A percentile compares a stretch with the other conserved stretches of the same genome.
These are phyloP conservation scores for Ocimum tenuiflorum DNA, from an alignment of 257 asterid species.

Conservation along the genomic window DNA sequence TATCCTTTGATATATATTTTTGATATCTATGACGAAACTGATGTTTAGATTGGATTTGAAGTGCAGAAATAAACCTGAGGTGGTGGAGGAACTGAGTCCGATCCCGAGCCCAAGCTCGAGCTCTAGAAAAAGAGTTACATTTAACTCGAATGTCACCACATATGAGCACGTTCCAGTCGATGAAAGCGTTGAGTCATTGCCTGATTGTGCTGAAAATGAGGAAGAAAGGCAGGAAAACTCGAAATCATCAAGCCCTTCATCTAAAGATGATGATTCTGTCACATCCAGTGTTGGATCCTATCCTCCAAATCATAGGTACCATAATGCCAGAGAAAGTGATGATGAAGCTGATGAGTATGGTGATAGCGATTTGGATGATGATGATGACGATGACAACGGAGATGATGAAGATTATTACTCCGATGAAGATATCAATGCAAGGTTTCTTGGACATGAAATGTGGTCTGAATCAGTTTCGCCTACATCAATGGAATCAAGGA, in stretches of 20 bases:
- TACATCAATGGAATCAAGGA: constrained; percentile 48
- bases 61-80: constrained; percentile 48
- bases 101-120: constrained; percentile 35
- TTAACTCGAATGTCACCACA: constrained; percentile 59
- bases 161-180: constrained; percentile 51
- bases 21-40: neutral
- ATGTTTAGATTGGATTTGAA: neutral
- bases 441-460: constrained; percentile 32
- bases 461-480: constrained; percentile 50
- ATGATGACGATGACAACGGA: constrained; percentile 41
- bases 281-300: constrained; percentile 61
- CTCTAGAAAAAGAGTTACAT: constrained; percentile 68
- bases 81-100: constrained; percentile 42
- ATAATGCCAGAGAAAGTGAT: constrained; percentile 76
- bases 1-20: neutral
- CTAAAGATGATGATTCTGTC: constrained; percentile 49
- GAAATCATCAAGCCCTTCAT: constrained; percentile 32
- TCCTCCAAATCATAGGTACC: constrained; percentile 85
- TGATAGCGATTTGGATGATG: constrained; percentile 47
- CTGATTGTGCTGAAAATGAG: constrained; percentile 22
- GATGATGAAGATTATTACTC: constrained; percentile 35
- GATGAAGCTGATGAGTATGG: constrained; percentile 66
- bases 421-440: constrained; percentile 36
- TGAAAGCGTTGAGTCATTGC: constrained; percentile 60
- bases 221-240: constrained; percentile 25